Evolutionary conservation across 805 yeast species (phyloP).

Genomic region (Komagataella pastoris): DNA sequence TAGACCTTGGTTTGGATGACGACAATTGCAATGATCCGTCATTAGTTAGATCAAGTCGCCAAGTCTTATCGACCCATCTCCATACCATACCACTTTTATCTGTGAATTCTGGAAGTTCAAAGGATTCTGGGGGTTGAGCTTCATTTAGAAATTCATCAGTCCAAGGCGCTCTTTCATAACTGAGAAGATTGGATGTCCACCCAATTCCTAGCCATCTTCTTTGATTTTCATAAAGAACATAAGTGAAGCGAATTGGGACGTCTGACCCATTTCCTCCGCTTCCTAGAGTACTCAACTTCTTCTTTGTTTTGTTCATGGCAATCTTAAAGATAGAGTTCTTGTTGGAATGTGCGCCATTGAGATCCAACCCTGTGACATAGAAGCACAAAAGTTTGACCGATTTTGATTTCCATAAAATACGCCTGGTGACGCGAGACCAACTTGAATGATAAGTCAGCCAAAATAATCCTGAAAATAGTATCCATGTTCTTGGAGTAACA

Average conservation of each 20-base stretch:
- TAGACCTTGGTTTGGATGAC: constrained; percentile 41
- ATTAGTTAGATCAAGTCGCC: constrained; percentile 84
- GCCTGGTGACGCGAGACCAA: constrained; percentile 73
- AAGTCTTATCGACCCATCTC: constrained; percentile 91
- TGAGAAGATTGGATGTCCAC: constrained; percentile 85
- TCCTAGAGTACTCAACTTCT: constrained; percentile 11
- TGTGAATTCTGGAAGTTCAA: constrained; percentile 66
- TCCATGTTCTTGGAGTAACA: constrained; percentile 54
- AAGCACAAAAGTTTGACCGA: constrained; percentile 58
- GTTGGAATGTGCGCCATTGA: constrained; percentile 20
- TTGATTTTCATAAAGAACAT: constrained; percentile 88
- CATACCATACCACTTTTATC: constrained; percentile 63
- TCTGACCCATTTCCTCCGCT: constrained; percentile 8
- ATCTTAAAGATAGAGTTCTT: constrained; percentile 32
- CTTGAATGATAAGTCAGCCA: constrained; percentile 77
- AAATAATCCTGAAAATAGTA: constrained; percentile 45
- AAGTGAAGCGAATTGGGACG: constrained; percentile 67
- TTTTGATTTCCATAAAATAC: constrained; percentile 74
- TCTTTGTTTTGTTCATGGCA: constrained; percentile 39
- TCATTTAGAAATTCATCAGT: constrained; percentile 92
- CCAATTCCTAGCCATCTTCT: constrained; percentile 97
- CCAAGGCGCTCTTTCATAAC: constrained; percentile 94
- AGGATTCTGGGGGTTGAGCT: constrained; percentile 60
- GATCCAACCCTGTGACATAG: constrained; percentile 80
- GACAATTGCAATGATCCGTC: constrained; percentile 74